A percentile compares a stretch with the other conserved stretches of the same genome.
These are phyloP conservation scores for Arthonia radiata DNA, from an alignment of 495 filamentous ascomycete genomes.

Conservation along the genomic window DNA sequence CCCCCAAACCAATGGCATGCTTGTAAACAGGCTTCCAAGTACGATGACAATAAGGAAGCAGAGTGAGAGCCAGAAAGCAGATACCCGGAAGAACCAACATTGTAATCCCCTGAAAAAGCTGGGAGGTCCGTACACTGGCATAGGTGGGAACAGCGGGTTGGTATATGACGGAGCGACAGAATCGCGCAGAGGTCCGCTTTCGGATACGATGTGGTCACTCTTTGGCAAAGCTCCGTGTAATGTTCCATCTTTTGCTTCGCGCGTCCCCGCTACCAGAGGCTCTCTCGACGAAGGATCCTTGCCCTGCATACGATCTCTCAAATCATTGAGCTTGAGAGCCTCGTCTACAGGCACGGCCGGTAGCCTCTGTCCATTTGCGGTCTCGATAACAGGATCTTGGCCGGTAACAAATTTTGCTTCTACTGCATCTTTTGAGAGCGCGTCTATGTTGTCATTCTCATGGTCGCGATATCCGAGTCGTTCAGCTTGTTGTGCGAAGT, in stretches of 20 bases:
- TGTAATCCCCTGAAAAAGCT: conserved; percentile 36
- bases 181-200: conserved; percentile 12
- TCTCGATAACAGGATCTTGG: conserved; percentile 44
- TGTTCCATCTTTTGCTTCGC: conserved; percentile 4
- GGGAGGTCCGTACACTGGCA: conserved; percentile 64
- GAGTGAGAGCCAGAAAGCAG: conserved; percentile 52
- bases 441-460: conserved; percentile 10
- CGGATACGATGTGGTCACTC: too few species aligned
- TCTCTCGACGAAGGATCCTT: neutral
- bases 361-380: conserved; percentile 34
- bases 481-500: conserved; percentile 30
- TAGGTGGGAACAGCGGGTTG: conserved; percentile 67
- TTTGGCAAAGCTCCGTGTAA: conserved; percentile 13
- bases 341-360: conserved; percentile 40
- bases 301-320: conserved; percentile 25
- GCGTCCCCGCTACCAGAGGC: neutral
- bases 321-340: conserved; percentile 37
- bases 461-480: conserved; percentile 17
- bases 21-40: conserved; percentile 40
- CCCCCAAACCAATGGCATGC: conserved; percentile 23
- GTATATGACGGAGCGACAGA: conserved; percentile 33
- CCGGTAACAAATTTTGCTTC: conserved; percentile 42
- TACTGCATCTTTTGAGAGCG: conserved; percentile 25
- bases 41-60: conserved; percentile 54
- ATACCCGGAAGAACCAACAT: conserved; percentile 29